Evolutionary conservation across 805 yeast species (phyloP).

Genomic region (Metschnikowia gelsemii): DNA sequence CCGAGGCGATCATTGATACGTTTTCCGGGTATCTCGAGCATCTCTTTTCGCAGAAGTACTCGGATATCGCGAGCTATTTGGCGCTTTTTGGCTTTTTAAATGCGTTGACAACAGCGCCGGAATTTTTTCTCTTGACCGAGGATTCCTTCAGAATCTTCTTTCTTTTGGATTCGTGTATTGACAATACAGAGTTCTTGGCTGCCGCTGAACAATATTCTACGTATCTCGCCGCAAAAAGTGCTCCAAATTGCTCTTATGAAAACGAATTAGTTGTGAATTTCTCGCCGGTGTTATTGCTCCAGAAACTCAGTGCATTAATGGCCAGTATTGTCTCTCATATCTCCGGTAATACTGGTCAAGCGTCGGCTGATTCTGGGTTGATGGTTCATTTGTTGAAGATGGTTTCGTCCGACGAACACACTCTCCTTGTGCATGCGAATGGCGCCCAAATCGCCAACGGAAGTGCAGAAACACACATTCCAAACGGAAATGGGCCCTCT

Average conservation of each 20-base stretch:
- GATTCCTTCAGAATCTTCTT: constrained; percentile 31
- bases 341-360: constrained; percentile 21
- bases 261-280: constrained; percentile 31
- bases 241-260: constrained; percentile 20
- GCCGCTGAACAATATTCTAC: constrained; percentile 34
- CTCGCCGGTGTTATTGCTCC: constrained; percentile 37
- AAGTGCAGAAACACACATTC: no score
- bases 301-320: constrained; percentile 36
- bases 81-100: constrained; percentile 36
- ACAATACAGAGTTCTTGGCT: constrained; percentile 38
- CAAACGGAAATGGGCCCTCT: constrained; percentile 4
- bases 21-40: constrained; percentile 28
- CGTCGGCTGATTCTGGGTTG: constrained; percentile 18
- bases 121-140: constrained; percentile 25
- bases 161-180: constrained; percentile 37
- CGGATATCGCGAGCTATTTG: constrained; percentile 34
- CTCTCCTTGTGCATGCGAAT: not conserved
- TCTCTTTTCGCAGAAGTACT: constrained; percentile 23
- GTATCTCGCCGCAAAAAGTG: constrained; percentile 13
- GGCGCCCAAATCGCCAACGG: not conserved
- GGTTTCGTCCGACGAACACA: constrained; percentile 22
- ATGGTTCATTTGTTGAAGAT: constrained; percentile 30
- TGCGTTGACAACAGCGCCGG: constrained; percentile 30
- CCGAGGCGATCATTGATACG: constrained; percentile 27
- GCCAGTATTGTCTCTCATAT: constrained; percentile 33